These are phyloP conservation scores for Rhodotorula taiwanensis DNA, from an alignment of 768 basidiomycete species.

Conservation along the genomic window DNA sequence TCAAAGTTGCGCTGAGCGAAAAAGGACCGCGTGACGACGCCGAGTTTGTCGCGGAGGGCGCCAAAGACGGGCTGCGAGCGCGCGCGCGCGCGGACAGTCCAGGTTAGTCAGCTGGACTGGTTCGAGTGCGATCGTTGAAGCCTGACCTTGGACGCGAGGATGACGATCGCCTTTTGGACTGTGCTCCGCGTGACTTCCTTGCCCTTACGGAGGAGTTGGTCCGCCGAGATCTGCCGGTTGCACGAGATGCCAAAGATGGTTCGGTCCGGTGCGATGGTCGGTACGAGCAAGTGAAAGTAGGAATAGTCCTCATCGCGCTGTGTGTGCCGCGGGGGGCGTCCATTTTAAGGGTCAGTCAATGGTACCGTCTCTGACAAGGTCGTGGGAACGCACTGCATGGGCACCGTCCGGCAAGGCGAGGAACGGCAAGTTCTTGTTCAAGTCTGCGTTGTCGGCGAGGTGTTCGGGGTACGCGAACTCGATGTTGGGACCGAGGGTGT, in stretches of 20 bases:
- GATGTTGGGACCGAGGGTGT: conserved; percentile 81
- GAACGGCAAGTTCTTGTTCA: conserved; percentile 80
- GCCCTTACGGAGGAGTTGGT: conserved; percentile 66
- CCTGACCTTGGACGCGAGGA: conserved; percentile 58
- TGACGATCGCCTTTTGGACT: conserved; percentile 95
- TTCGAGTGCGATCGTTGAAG: not conserved
- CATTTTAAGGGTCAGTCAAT: not conserved
- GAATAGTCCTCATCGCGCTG: conserved; percentile 90
- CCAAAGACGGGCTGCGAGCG: conserved; percentile 78
- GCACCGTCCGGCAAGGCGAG: conserved; percentile 95
- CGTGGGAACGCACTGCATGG: conserved; percentile 62
- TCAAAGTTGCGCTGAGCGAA: conserved; percentile 90
- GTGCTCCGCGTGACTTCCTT: conserved; percentile 86
- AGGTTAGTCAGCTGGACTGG: no score
- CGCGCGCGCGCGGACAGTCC: no score
- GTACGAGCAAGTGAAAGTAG: conserved; percentile 68
- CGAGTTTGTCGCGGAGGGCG: conserved; percentile 87
- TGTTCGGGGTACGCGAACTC: conserved; percentile 52
- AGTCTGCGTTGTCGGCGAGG: conserved; percentile 76
- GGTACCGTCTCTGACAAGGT: no score
- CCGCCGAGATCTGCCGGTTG: conserved; percentile 85
- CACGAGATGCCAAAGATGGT: conserved; percentile 96
- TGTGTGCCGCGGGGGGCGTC: not conserved
- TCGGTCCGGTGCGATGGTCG: conserved; percentile 51
- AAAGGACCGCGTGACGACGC: conserved; percentile 84